These are phyloP conservation scores for Pelargonium fulgidum DNA, from an alignment of 441 rosid species.

Conservation along the genomic window DNA sequence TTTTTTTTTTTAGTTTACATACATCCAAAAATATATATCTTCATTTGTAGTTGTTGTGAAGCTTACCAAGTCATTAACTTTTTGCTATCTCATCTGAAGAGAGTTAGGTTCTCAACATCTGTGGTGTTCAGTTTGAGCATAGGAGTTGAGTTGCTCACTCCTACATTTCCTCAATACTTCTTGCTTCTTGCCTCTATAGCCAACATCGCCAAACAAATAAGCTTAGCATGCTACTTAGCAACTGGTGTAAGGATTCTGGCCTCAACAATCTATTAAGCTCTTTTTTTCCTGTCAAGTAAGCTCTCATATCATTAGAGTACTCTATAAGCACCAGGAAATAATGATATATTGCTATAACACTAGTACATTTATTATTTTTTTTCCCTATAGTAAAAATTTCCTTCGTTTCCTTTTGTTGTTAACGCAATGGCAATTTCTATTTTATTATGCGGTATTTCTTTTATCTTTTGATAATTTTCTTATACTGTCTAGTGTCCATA, in stretches of 20 bases:
- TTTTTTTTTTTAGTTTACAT: too few relatives aligned
- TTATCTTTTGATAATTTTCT: background rate
- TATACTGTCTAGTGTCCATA: too few relatives aligned
- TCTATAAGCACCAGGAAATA: background rate
- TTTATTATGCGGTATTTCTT: background rate
- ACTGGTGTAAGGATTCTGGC: constrained; percentile 63
- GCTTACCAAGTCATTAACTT: constrained; percentile 11
- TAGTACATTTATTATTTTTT: background rate
- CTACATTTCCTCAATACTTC: constrained; percentile 66
- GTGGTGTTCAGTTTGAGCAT: constrained; percentile 79
- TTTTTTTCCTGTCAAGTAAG: background rate
- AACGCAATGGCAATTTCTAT: background rate
- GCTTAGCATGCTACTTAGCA: constrained; percentile 73
- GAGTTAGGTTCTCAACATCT: constrained; percentile 87
- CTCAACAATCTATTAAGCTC: constrained; percentile 14
- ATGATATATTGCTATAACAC: background rate
- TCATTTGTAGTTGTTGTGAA: constrained; percentile 9
- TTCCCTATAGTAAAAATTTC: background rate
- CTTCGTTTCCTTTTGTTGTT: background rate
- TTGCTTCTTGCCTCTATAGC: constrained; percentile 80
- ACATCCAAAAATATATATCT: background rate
- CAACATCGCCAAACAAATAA: constrained; percentile 82
- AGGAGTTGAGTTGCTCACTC: constrained; percentile 88
- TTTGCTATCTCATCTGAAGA: constrained; percentile 35
- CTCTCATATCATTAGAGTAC: constrained; percentile 1